Percentiles rank a stretch among this genome's conserved stretches.
phyloP scores from a whole-genome alignment of 2,329 filamentous ascomycete genomes.

The Exophiala sp. region DNA sequence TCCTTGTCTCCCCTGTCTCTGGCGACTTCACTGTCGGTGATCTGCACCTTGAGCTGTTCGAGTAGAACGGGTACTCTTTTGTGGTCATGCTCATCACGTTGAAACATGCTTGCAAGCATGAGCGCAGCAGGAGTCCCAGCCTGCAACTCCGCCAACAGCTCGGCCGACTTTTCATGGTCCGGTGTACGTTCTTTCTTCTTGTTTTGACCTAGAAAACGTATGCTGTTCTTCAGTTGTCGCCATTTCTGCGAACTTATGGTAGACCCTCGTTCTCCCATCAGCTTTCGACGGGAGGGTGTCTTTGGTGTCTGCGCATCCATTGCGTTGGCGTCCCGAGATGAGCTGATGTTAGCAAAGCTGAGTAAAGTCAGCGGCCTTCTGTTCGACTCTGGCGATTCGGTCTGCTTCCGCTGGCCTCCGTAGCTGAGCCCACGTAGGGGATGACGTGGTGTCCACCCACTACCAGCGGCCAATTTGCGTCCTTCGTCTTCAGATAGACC shows the following conservation, averaged over 20 bases:
- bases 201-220: conserved; percentile 72
- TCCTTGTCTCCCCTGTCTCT: conserved; percentile 32
- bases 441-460: conserved; percentile 58
- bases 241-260: conserved; percentile 77
- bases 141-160: conserved; percentile 90
- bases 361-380: conserved; percentile 63
- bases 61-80: conserved; percentile 91
- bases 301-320: conserved; percentile 22
- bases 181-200: conserved; percentile 80
- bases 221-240: conserved; percentile 85
- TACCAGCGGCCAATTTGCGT: conserved; percentile 56
- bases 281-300: conserved; percentile 39
- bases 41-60: conserved; percentile 86
- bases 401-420: conserved; percentile 52
- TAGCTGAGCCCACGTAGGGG: conserved; percentile 54
- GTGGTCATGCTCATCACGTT: conserved; percentile 92
- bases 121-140: conserved; percentile 90
- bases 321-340: conserved; percentile 43
- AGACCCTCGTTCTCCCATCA: conserved; percentile 58
- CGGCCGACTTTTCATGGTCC: conserved; percentile 91
- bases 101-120: conserved; percentile 96
- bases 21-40: conserved; percentile 75
- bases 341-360: conserved; percentile 62
- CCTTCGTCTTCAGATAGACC: conserved; percentile 74
- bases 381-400: conserved; percentile 48